Conservation (phyloP, 2,329 filamentous ascomycete species). For the Lachnellula hyalina region DNA sequence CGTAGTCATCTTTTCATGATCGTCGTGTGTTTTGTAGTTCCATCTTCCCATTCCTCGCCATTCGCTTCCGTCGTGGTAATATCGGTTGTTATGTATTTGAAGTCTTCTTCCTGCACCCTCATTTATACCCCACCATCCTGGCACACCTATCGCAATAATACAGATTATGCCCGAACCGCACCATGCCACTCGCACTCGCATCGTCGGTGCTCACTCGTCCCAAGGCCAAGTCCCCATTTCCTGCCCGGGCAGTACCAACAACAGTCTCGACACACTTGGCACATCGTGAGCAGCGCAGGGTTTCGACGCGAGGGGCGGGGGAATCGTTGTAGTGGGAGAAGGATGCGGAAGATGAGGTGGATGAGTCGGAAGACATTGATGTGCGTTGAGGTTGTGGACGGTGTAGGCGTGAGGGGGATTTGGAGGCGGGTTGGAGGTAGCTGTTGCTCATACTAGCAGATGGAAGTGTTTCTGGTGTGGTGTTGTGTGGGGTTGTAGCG, state of each 20-base stretch:
- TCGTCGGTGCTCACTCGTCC: slow-evolving; percentile 44
- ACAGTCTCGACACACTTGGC: slow-evolving; percentile 55
- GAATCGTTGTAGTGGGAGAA: slow-evolving; percentile 14
- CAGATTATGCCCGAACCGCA: slow-evolving; percentile 58
- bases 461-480: neutral
- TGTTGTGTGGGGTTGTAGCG: neutral
- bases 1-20: too few species aligned
- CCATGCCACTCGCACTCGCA: slow-evolving; percentile 53
- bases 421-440: neutral
- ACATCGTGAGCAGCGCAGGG: slow-evolving; percentile 59
- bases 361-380: slow-evolving; percentile 20
- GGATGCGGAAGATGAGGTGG: slow-evolving; percentile 15
- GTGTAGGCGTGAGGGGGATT: slow-evolving; percentile 2
- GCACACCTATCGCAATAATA: slow-evolving; percentile 63
- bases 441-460: neutral
- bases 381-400: slow-evolving; percentile 9
- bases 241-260: slow-evolving; percentile 27
- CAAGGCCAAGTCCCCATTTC: slow-evolving; percentile 6
- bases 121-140: slow-evolving; percentile 59
- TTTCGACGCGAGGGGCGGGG: slow-evolving; percentile 39
- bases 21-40: too few species aligned
- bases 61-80: too few species aligned
- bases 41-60: too few species aligned
- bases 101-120: slow-evolving; percentile 26
- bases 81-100: too few species aligned